These are phyloP conservation scores for Calonectria hongkongensis DNA, from an alignment of 2,329 filamentous ascomycete genomes.

Conservation along the genomic window DNA sequence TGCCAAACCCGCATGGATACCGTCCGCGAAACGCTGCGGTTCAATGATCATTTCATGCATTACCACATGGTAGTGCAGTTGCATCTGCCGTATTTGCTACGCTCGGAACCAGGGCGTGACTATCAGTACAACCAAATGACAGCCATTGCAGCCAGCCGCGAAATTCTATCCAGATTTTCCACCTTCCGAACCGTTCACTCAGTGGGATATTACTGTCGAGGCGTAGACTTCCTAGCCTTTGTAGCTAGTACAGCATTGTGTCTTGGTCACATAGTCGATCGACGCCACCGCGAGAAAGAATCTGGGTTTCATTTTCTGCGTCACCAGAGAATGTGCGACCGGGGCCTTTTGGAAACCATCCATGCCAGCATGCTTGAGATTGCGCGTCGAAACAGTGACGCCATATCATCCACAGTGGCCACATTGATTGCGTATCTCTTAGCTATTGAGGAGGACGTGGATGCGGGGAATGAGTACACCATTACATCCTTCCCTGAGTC, in stretches of 20 bases:
- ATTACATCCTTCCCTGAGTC: constrained; percentile 44
- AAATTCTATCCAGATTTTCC: constrained; percentile 68
- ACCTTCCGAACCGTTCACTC: constrained; percentile 64
- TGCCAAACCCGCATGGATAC: constrained; percentile 42
- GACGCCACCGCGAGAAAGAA: constrained; percentile 45
- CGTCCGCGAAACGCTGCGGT: constrained; percentile 54
- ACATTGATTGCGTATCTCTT: constrained; percentile 64
- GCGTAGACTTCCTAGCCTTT: constrained; percentile 70
- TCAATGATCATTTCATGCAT: constrained; percentile 70
- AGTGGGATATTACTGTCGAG: constrained; percentile 64
- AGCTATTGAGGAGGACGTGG: constrained; percentile 63
- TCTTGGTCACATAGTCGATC: constrained; percentile 64
- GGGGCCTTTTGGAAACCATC: constrained; percentile 62
- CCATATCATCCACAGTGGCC: constrained; percentile 61
- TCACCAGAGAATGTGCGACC: constrained; percentile 65
- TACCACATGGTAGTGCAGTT: constrained; percentile 70
- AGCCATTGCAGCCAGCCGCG: constrained; percentile 69
- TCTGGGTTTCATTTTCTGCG: constrained; percentile 56
- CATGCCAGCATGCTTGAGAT: constrained; percentile 61
- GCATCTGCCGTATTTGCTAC: constrained; percentile 73
- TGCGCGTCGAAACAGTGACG: constrained; percentile 59
- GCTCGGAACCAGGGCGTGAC: constrained; percentile 56
- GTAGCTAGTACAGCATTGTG: constrained; percentile 70
- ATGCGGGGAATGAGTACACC: constrained; percentile 53
- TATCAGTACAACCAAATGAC: constrained; percentile 67